Evolutionary conservation across 2,329 filamentous ascomycete species (phyloP).

Genomic region (Hypoxylon sp.): DNA sequence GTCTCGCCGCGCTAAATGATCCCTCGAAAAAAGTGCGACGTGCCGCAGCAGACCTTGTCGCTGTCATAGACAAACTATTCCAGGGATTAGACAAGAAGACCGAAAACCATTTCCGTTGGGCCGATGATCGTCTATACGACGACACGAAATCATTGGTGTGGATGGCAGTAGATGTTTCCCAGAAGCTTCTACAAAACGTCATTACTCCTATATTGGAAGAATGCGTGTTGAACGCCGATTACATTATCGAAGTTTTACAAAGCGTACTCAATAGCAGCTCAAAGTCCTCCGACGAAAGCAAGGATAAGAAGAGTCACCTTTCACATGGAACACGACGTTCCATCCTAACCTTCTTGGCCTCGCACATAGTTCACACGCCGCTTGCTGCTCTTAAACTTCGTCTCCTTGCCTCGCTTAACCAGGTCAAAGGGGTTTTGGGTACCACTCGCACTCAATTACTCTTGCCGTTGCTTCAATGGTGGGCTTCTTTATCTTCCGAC

Average conservation of each 20-base stretch:
- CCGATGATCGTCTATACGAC: constrained; percentile 71
- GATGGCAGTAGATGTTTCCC: constrained; percentile 65
- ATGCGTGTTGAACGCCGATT: constrained; percentile 79
- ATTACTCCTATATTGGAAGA: constrained; percentile 85
- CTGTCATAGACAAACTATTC: constrained; percentile 63
- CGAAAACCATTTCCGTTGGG: constrained; percentile 64
- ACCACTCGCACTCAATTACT: constrained; percentile 76
- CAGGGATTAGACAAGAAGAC: constrained; percentile 47
- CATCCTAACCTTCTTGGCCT: constrained; percentile 75
- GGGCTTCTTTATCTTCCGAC: constrained; percentile 65
- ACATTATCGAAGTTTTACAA: constrained; percentile 72
- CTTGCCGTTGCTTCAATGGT: constrained; percentile 76
- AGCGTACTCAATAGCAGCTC: constrained; percentile 63
- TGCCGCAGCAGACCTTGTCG: constrained; percentile 74
- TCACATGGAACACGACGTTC: constrained; percentile 69
- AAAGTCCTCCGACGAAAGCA: constrained; percentile 39
- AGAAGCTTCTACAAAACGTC: constrained; percentile 69
- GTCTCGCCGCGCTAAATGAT: constrained; percentile 78
- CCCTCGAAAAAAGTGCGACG: constrained; percentile 78
- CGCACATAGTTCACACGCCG: constrained; percentile 75
- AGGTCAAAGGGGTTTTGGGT: constrained; percentile 74
- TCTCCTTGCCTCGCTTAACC: constrained; percentile 76
- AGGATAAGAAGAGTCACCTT: constrained; percentile 63
- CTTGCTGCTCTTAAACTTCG: constrained; percentile 73
- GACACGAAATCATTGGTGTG: constrained; percentile 61